Evolutionary conservation across 371 early-diverging fungal species (phyloP).

Genomic region (Mortierella sp.): DNA sequence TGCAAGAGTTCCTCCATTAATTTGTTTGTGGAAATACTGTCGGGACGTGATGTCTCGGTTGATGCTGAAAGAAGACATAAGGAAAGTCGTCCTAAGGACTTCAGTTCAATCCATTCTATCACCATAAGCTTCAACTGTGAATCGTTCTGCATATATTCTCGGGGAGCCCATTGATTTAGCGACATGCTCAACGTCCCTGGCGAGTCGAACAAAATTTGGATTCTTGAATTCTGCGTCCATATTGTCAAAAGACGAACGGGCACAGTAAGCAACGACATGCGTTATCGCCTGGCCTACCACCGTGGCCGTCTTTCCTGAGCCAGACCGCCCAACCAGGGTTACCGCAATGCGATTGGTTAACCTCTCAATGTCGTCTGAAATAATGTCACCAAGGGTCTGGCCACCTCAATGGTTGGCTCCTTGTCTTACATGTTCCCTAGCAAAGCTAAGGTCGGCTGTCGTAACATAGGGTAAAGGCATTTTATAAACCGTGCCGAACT

Average conservation of each 20-base stretch:
- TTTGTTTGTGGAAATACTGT: constrained; percentile 46
- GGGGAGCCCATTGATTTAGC: too few relatives aligned
- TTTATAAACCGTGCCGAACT: constrained; percentile 5
- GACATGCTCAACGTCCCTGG: too few relatives aligned
- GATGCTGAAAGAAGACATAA: constrained; percentile 26
- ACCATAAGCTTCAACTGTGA: constrained; percentile 3
- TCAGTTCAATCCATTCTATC: constrained; percentile 14
- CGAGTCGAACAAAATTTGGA: constrained; percentile 8
- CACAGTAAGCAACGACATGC: constrained; percentile 39
- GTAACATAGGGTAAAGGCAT: constrained; percentile 24
- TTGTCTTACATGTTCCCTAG: constrained; percentile 26
- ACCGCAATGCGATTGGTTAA: constrained; percentile 11
- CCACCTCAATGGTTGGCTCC: constrained; percentile 15
- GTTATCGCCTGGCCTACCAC: constrained; percentile 31
- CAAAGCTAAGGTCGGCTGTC: constrained; percentile 18
- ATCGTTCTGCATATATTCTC: too few relatives aligned
- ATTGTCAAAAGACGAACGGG: constrained; percentile 9
- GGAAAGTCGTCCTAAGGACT: constrained; percentile 25
- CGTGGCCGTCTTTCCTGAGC: constrained; percentile 45
- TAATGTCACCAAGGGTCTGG: constrained; percentile 17
- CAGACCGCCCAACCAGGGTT: constrained; percentile 35
- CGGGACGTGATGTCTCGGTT: constrained; percentile 23
- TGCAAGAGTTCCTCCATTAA: constrained; percentile 27
- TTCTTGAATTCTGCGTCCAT: constrained; percentile 3
- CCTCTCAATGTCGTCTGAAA: constrained; percentile 15